These are phyloP conservation scores for Circinella minor DNA, from an alignment of 371 early-diverging fungal genomes.

Conservation along the genomic window DNA sequence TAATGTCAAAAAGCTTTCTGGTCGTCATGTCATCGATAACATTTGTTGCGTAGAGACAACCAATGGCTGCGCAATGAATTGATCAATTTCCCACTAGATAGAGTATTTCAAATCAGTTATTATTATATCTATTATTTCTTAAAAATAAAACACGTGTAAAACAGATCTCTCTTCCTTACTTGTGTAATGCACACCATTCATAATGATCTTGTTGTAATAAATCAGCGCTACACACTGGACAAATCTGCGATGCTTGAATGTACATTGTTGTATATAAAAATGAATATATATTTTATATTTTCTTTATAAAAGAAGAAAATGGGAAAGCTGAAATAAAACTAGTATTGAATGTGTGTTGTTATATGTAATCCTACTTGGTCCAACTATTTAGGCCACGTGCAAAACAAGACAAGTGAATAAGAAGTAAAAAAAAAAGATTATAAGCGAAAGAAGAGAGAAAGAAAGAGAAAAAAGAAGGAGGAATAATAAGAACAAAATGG, in stretches of 20 bases:
- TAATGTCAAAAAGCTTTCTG: too few species aligned
- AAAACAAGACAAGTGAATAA: neutral
- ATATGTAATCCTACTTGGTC: too few species aligned
- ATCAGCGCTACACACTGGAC: constrained; percentile 30
- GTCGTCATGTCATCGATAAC: neutral
- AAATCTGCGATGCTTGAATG: neutral
- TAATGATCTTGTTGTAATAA: constrained; percentile 20
- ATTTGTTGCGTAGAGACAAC: neutral
- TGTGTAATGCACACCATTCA: constrained; percentile 34
- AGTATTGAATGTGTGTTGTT: neutral
- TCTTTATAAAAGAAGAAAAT: too few species aligned
- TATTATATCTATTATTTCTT: neutral
- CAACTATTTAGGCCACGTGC: neutral
- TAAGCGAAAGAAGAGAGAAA: neutral
- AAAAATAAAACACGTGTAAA: neutral
- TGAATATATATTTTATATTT: too few species aligned
- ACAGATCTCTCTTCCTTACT: constrained; percentile 26
- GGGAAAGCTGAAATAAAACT: too few species aligned
- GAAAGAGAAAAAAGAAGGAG: neutral
- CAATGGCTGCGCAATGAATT: constrained; percentile 5
- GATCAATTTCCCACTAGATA: neutral
- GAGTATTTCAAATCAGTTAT: neutral
- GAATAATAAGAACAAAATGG: too few species aligned
- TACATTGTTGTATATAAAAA: neutral
- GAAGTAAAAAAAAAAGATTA: neutral